phyloP scores from a whole-genome alignment of 2,329 filamentous ascomycete species.

The Corinectria fuckeliana region DNA sequence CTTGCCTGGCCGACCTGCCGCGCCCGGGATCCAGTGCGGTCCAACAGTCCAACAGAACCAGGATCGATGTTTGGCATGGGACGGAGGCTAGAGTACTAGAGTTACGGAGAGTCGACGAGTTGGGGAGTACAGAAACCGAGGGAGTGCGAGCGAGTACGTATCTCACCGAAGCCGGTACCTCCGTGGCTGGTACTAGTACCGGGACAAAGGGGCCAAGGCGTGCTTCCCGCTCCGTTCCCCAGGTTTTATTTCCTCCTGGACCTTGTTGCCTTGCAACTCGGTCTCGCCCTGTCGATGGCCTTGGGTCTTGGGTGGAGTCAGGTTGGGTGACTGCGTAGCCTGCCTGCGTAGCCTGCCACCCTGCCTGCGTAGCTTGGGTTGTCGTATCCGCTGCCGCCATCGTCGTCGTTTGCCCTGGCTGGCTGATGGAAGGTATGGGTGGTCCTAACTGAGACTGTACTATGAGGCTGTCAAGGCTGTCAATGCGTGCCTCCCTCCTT shows the following conservation, averaged over 20 bases:
- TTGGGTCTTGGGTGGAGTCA: too few species aligned
- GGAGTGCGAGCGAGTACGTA: constrained; percentile 7
- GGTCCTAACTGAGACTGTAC: constrained; percentile 26
- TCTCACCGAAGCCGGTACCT: constrained; percentile 28
- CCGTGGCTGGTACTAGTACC: constrained; percentile 33
- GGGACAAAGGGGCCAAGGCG: constrained; percentile 25
- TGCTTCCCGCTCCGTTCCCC: constrained; percentile 38
- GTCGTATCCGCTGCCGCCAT: constrained; percentile 23
- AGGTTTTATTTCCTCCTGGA: constrained; percentile 31
- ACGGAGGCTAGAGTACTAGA: too few species aligned
- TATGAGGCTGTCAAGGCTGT: too few species aligned
- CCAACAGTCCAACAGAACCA: constrained; percentile 8
- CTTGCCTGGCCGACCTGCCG: constrained; percentile 4
- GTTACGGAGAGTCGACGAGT: neutral
- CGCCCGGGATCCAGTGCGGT: constrained; percentile 3
- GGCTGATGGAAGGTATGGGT: constrained; percentile 15
- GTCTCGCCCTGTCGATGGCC: constrained; percentile 32
- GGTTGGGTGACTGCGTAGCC: too few species aligned
- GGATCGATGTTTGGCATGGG: constrained; percentile 13
- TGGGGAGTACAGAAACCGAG: neutral
- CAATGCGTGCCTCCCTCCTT: constrained; percentile 25
- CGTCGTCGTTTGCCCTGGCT: constrained; percentile 30
- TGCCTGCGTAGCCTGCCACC: too few species aligned
- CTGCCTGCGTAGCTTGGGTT: constrained; percentile 10
- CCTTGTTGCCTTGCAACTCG: constrained; percentile 15